Percentiles rank a stretch among this genome's conserved stretches.
phyloP scores from a whole-genome alignment of 306 rosid genomes.

The Gleditsia sinensis region DNA sequence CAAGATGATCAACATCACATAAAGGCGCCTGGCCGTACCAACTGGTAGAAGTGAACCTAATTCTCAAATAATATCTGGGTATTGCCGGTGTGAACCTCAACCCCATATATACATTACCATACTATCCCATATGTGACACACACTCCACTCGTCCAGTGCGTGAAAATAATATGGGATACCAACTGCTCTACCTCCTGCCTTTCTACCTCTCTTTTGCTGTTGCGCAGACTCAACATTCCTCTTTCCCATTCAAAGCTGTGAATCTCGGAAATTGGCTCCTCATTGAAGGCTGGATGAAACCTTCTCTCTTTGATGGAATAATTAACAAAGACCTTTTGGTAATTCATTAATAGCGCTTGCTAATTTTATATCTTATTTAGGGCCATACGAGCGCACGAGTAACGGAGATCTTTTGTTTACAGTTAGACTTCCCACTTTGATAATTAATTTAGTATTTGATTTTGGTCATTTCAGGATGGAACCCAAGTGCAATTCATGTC shows the following conservation, averaged over 20 bases:
- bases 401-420: too few species aligned
- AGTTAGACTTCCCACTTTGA: neutral
- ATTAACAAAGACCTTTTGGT: constrained; percentile 68
- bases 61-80: neutral
- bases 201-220: constrained; percentile 35
- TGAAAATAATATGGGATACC: constrained; percentile 28
- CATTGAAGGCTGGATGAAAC: constrained; percentile 76
- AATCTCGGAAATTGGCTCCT: constrained; percentile 73
- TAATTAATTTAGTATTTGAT: neutral
- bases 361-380: neutral
- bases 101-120: too few species aligned
- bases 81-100: too few species aligned
- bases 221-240: constrained; percentile 37
- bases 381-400: too few species aligned
- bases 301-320: constrained; percentile 60
- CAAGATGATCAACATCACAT: neutral
- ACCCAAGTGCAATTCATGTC: constrained; percentile 66
- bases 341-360: neutral
- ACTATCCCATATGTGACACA: neutral
- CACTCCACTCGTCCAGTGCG: neutral
- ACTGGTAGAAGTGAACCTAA: neutral
- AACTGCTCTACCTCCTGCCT: neutral
- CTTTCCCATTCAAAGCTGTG: constrained; percentile 62
- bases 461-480: constrained; percentile 58
- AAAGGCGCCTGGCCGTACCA: neutral